phyloP scores from a whole-genome alignment of 2,329 filamentous ascomycete genomes.

The Pyricularia pennisetigena region DNA sequence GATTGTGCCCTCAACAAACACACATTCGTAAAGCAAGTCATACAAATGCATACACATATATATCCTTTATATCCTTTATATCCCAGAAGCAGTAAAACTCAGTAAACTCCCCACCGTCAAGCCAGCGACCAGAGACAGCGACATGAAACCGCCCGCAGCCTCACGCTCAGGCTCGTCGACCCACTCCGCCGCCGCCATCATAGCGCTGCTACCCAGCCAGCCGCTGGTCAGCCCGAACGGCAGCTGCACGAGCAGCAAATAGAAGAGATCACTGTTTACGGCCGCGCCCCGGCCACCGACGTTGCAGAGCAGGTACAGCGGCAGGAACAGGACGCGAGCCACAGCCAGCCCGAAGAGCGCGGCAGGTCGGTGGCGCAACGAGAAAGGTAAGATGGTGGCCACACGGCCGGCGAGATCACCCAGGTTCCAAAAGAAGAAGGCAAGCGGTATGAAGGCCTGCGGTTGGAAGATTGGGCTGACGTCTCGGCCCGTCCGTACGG shows the following conservation, averaged over 20 bases:
- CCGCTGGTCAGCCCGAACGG: conserved; percentile 80
- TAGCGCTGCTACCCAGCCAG: conserved; percentile 75
- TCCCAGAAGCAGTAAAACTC: conserved; percentile 64
- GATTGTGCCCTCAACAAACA: neutral
- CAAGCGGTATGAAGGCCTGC: conserved; percentile 76
- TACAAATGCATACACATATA: neutral
- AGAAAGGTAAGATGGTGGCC: conserved; percentile 45
- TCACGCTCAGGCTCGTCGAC: conserved; percentile 77
- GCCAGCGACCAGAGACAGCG: conserved; percentile 75
- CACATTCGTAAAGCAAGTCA: neutral
- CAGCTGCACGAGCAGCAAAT: conserved; percentile 73
- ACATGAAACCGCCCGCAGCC: conserved; percentile 91
- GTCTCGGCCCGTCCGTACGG: conserved; percentile 23
- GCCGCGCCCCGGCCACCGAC: conserved; percentile 64
- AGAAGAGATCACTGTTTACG: conserved; percentile 77
- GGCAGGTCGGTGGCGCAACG: conserved; percentile 51
- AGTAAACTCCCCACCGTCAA: conserved; percentile 77
- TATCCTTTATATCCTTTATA: conserved; percentile 20
- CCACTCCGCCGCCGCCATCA: conserved; percentile 82
- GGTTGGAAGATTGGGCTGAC: conserved; percentile 53
- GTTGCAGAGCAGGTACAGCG: conserved; percentile 86
- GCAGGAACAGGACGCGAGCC: conserved; percentile 60
- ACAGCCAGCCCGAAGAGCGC: conserved; percentile 59
- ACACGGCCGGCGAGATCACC: conserved; percentile 77
- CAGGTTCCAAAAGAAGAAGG: conserved; percentile 86